Evolutionary conservation across 768 basidiomycete genomes (phyloP), one percentile per base, ranked within the genome.

Genomic region (Termitomyces sp.): DNA sequence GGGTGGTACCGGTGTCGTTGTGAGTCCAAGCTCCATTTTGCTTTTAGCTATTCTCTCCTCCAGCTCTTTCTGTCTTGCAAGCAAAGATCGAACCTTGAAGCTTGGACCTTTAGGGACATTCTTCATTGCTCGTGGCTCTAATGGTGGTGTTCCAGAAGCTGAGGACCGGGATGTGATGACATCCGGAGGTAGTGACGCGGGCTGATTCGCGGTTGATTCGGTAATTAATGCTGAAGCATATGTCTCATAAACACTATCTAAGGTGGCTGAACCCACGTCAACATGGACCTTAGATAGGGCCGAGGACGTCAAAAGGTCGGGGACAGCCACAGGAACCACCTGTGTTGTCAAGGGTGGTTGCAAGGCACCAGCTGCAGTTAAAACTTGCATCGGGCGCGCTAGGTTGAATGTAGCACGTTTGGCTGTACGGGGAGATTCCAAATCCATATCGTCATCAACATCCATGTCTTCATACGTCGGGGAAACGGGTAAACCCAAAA

Each of bases 31-130:
- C 62, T 77, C 75, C 57, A 65, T 32, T 60, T 71, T 74, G 44
- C 68, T 70, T 55, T 64, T 63, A 3, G 72, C 65, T 41, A 78
- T 75, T 53, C 68, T 66, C 54, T 76, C 74, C 59, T 79, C 76
- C 28, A 78, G 62, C 35, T 78, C 77, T 65, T 71, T 77, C 51
- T 76, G 74, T 56, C 73, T 66, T 8, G 72, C 74, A 28, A 74
- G 40, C 15, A 77, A 66, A 17, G 71, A 68, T 12, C 70, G 69
- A 57, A 74, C 76, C 22, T 66, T 64, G 52, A 63, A 72, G 50
- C 66, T 74, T n/a, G 75, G 72, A 15, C 65, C 68, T 44, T 66
- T 71, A 2, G 75, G 71, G 12, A 68, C 62, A 46, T 66, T 72
- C 57, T 73, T 72, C 67, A 73, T 69, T 9, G 71, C 69, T 32